phyloP scores from a whole-genome alignment of 2,329 filamentous ascomycete species.

The Coniella lustricola region DNA sequence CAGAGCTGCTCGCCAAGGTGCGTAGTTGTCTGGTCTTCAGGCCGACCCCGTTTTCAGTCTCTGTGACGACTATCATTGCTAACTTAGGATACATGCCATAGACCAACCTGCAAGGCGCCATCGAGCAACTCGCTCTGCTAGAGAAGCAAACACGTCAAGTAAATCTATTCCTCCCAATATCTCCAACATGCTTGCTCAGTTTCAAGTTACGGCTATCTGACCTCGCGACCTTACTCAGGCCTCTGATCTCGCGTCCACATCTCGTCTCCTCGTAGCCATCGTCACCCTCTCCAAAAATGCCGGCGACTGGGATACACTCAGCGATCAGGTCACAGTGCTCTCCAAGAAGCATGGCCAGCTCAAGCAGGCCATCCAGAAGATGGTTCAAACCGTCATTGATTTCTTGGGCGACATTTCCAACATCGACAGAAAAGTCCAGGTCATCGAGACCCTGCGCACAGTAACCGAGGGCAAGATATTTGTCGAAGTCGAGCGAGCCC shows the following conservation, averaged over 20 bases:
- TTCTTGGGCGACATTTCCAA: slow-evolving; percentile 84
- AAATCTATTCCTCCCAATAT: slow-evolving; percentile 26
- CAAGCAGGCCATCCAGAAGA: slow-evolving; percentile 97
- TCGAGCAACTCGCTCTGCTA: slow-evolving; percentile 85
- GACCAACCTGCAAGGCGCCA: slow-evolving; percentile 75
- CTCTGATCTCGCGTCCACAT: slow-evolving; percentile 93
- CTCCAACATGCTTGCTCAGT: neutral
- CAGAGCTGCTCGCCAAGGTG: slow-evolving; percentile 83
- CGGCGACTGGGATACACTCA: slow-evolving; percentile 88
- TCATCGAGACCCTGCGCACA: slow-evolving; percentile 91
- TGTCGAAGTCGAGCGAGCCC: slow-evolving; percentile 94
- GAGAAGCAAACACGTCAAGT: slow-evolving; percentile 99
- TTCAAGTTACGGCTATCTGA: neutral
- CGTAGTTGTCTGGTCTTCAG: slow-evolving; percentile 9
- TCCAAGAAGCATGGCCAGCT: slow-evolving; percentile 99
- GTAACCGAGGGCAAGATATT: slow-evolving; percentile 99
- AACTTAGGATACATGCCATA: slow-evolving; percentile 24
- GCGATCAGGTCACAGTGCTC: slow-evolving; percentile 89
- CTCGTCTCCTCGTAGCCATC: slow-evolving; percentile 77
- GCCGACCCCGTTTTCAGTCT: neutral
- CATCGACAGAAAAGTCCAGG: slow-evolving; percentile 78
- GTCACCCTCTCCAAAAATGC: slow-evolving; percentile 92
- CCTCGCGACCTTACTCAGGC: slow-evolving; percentile 48
- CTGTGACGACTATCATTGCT: neutral
- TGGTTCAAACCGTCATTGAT: slow-evolving; percentile 93